Base-by-base conservation (phyloP, 1,284 basidiomycete species). In the Schizophyllum amplum region DNA sequence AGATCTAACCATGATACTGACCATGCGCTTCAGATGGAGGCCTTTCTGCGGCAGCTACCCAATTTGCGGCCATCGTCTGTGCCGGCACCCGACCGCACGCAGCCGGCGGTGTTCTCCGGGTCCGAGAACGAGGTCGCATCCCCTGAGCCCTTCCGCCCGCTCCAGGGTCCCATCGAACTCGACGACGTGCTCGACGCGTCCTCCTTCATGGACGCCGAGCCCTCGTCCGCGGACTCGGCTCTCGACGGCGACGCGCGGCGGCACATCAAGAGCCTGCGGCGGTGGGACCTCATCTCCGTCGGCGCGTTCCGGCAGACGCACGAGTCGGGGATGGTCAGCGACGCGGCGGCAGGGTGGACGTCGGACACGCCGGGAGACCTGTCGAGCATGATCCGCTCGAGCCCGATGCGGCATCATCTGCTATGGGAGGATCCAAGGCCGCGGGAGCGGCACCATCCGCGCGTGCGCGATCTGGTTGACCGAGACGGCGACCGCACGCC, bases 101-200 rank as follows among this genome's bases (percentile, higher is more conserved):
- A 33, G 27, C 27, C 5, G 5, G n/a, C n/a, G n/a, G 27, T 33
- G 6, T 33, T 33, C 27, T 33, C 27, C 6, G 27, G 27, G 6
- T 33, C 27, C 27, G 27, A 33, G 27, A 33, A 13, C 27, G 27
- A 33, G 13, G 27, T 33, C 6, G 6, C 13, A 5, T 33, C 27
- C 5, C 27, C 27, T 13, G 27, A 33, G 13, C 27, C 27, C 13
- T 33, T 33, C 27, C 27, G 27, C 13, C 6, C 27, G 13, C 27
- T 33, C 27, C 27, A 33, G 27, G 27, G 13, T 6, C 27, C 27
- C 27, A 33, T 91, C 53, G 78, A 83, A 71, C 76, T 91, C n/a
- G 82, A 89, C 63, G 88, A 92, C 62, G 87, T 92, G n/a, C 74
- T 92, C 33, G 86, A 92, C 59, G 74, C 83, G n/a, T n/a, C n/a